Conservation (phyloP, 352 stramenopile species). For the Sclerospora graminicola region DNA sequence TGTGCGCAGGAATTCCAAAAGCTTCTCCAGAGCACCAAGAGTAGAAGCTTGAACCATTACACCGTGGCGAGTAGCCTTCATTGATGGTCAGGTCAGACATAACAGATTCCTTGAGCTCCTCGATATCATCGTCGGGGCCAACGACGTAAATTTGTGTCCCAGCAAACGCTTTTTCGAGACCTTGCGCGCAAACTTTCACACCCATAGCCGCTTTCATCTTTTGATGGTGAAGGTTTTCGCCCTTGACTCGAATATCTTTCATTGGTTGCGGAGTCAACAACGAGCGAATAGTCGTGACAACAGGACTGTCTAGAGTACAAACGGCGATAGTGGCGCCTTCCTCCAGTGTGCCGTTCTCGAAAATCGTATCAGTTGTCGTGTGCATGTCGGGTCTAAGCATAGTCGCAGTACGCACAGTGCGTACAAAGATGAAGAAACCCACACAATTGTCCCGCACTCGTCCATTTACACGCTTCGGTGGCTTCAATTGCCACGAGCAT, state of each 20-base stretch:
- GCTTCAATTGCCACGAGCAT: slow-evolving; percentile 50
- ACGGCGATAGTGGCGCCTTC: slow-evolving; percentile 96
- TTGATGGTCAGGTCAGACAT: slow-evolving; percentile 94
- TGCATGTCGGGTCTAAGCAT: no score
- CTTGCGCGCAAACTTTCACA: slow-evolving; percentile 96
- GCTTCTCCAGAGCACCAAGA: no score
- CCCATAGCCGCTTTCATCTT: slow-evolving; percentile 96
- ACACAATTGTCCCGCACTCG: slow-evolving; percentile 14
- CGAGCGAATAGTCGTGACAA: no score
- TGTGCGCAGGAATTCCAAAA: no score
- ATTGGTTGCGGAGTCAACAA: no score
- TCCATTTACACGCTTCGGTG: slow-evolving; percentile 54
- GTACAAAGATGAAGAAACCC: slow-evolving; percentile 30
- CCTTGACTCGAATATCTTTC: no score
- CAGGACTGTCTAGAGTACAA: slow-evolving; percentile 95
- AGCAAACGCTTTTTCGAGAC: slow-evolving; percentile 97
- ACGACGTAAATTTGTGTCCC: no score
- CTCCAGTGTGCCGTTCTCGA: slow-evolving; percentile 95
- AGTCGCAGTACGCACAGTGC: slow-evolving; percentile 26
- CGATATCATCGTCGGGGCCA: slow-evolving; percentile 96
- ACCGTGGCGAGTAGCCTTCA: slow-evolving; percentile 94
- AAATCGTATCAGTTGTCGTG: slow-evolving; percentile 98
- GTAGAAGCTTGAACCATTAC: slow-evolving; percentile 99
- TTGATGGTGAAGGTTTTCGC: slow-evolving; percentile 93
- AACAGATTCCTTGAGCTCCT: slow-evolving; percentile 96